These are phyloP conservation scores for Geranomyces michiganensis DNA, from an alignment of 192 early-diverging fungal genomes.

Conservation along the genomic window DNA sequence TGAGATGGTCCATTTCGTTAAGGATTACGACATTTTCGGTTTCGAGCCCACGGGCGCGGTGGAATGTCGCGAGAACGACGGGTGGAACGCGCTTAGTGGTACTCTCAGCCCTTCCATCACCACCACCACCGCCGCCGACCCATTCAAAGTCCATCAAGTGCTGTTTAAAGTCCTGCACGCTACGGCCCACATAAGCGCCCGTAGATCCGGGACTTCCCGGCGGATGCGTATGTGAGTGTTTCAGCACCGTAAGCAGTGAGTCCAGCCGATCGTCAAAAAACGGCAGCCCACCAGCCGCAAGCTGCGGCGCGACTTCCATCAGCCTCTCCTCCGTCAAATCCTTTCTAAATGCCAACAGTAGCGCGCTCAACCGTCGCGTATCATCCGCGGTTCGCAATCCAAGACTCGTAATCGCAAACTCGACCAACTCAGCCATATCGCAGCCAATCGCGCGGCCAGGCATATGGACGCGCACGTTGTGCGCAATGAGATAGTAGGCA, in stretches of 20 bases:
- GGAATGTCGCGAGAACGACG: constrained; percentile 29
- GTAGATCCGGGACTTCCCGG: not conserved
- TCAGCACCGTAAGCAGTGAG: constrained; percentile 15
- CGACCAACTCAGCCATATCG: constrained; percentile 18
- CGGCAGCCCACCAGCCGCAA: constrained; percentile 10
- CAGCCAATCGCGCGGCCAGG: constrained; percentile 22
- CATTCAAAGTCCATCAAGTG: constrained; percentile 1
- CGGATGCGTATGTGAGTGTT: not conserved
- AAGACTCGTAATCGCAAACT: constrained; percentile 4
- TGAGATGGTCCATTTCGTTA: constrained; percentile 29
- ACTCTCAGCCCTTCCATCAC: not conserved
- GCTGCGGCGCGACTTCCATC: not conserved
- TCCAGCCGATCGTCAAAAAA: constrained; percentile 33
- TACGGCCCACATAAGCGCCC: not conserved
- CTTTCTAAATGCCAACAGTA: constrained; percentile 1
- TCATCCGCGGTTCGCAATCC: not conserved
- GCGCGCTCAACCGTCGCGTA: not conserved
- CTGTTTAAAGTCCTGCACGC: constrained; percentile 17
- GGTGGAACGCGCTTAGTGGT: not conserved
- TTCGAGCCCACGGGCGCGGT: constrained; percentile 33
- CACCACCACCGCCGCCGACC: not conserved
- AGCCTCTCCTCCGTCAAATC: constrained; percentile 15
- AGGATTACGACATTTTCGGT: constrained; percentile 29
- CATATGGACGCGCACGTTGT: constrained; percentile 22
- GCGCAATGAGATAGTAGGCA: constrained; percentile 26